Base-by-base conservation (phyloP, 2,329 filamentous ascomycete species). In the Alternaria hordeiaustralica region DNA sequence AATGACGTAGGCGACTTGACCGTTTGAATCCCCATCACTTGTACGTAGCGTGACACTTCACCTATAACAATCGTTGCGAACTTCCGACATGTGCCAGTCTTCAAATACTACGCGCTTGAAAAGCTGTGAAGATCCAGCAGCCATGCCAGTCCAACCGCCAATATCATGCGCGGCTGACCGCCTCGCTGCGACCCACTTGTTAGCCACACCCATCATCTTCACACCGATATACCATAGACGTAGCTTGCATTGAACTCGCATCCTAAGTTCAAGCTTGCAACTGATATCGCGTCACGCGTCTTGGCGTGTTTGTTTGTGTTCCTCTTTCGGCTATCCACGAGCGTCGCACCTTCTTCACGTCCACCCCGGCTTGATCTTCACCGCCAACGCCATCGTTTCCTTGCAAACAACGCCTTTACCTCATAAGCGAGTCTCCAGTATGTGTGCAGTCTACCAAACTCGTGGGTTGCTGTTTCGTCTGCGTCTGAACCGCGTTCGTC, bases 391-490 rank as follows among this genome's bases (percentile, higher is more conserved):
- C 49, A 20, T 54, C 41, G 25, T 15, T 50, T 7, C 20, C 30
- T 44, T 15, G 26, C 58, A 55, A 58, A 60, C 59, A 46, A 13
- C 43, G 15, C 44, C 18, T 20, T 26, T 36, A 15, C 23, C 25
- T n/a, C 15, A 45, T 62, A n/a, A 41, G 25, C 44, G n/a, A 62
- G 15, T 9, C 11, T 43, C 47, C 44, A 65, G 49, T 54, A 71
- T 70, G 71, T 65, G 58, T 67, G 55, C 50, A 68, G 63, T 60
- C 55, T 59, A 21, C 36, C 53, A 49, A 50, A 51, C 59, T 50
- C 45, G 62, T 64, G 54, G 26, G 55, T 60, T 51, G 51, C 57
- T 53, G 53, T 26, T 59, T 53, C 20, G 23, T 57, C 26, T 23
- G 36, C 58, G 25, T 63, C 50, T 57, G 26, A 33, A 53, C n/a